Evolutionary conservation across 2,329 filamentous ascomycete species (phyloP).

Genomic region (Ophiocordyceps sinensis): DNA sequence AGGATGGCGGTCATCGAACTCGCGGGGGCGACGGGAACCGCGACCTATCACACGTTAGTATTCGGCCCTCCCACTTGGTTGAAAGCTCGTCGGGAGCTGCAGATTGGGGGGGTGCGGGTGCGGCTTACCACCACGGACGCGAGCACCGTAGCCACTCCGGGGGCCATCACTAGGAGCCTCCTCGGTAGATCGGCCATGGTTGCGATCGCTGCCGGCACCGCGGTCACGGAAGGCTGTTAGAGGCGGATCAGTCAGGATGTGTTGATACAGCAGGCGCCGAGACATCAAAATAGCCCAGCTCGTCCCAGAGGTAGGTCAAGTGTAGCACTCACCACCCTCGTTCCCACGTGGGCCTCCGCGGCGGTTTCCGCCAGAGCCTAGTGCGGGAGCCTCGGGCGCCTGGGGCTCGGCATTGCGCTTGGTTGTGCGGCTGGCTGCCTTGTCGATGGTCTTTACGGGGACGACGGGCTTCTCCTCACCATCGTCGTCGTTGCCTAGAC

Average conservation of each 20-base stretch:
- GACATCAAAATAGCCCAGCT: not conserved
- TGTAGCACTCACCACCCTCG: constrained; percentile 61
- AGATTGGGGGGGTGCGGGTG: no score
- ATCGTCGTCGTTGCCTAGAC: constrained; percentile 42
- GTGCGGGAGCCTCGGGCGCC: constrained; percentile 47
- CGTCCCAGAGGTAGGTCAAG: no score
- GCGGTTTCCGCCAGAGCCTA: constrained; percentile 28
- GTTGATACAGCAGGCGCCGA: not conserved
- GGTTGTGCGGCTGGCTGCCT: constrained; percentile 54
- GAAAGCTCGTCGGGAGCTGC: no score
- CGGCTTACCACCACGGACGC: constrained; percentile 42
- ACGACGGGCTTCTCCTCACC: constrained; percentile 59
- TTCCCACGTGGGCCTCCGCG: constrained; percentile 55
- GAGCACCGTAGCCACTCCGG: constrained; percentile 49
- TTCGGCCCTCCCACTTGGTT: not conserved
- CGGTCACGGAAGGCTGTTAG: constrained; percentile 74
- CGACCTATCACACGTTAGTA: constrained; percentile 26
- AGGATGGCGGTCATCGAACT: constrained; percentile 42
- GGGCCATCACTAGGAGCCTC: constrained; percentile 42
- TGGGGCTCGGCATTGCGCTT: constrained; percentile 82
- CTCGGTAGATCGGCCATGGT: constrained; percentile 67
- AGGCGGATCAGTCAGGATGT: not conserved
- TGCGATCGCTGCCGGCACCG: constrained; percentile 64
- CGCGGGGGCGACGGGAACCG: constrained; percentile 36
- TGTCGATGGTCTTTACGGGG: constrained; percentile 82